phyloP scores from a whole-genome alignment of 441 rosid genomes.

The Corymbia calophylla region DNA sequence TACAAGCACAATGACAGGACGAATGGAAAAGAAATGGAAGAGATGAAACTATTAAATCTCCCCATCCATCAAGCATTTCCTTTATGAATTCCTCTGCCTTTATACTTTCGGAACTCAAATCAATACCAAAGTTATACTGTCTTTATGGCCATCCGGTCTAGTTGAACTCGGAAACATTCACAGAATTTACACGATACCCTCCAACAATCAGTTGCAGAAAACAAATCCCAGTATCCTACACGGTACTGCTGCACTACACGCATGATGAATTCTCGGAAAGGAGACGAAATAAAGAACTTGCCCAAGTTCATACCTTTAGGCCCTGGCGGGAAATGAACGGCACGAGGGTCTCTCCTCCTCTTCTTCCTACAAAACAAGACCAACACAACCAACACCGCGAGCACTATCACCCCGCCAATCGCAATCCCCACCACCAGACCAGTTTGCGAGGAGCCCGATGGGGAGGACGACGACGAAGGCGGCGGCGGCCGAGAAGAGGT shows the following conservation, averaged over 20 bases:
- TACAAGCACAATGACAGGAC: background rate
- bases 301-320: conserved; percentile 2
- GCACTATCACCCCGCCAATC: conserved; percentile 56
- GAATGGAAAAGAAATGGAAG: background rate
- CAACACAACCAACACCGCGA: conserved; percentile 37
- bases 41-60: background rate
- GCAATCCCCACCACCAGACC: conserved; percentile 72
- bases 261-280: background rate
- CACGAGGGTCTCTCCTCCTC: conserved; percentile 13
- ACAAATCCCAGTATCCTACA: background rate
- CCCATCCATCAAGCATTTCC: background rate
- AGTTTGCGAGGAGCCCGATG: conserved; percentile 22
- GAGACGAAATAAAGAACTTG: background rate
- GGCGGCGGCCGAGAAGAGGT: conserved; percentile 20
- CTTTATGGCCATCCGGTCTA: background rate
- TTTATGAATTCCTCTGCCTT: background rate
- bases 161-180: background rate
- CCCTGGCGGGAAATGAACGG: background rate
- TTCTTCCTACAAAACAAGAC: conserved; percentile 47
- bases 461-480: conserved; percentile 2
- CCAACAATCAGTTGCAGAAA: background rate
- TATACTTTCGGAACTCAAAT: background rate
- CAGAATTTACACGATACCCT: background rate
- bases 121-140: background rate
- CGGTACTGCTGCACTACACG: background rate